Evolutionary conservation across 225 moss, liverwort and hornwort genomes (phyloP).

Genomic region (Neckera pumila): DNA sequence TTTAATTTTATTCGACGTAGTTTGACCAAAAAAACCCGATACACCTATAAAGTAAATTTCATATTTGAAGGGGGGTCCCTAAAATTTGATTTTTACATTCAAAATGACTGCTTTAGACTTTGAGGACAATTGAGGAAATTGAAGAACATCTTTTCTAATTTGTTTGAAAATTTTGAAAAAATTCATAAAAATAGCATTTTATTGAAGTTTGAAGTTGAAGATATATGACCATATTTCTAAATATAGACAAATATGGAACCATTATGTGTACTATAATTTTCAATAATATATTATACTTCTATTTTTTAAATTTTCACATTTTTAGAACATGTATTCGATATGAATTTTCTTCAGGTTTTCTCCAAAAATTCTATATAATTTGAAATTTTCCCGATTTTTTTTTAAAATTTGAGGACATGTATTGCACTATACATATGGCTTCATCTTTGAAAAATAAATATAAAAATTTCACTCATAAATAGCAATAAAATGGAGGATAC

Average conservation of each 20-base stretch:
- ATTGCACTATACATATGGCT: no score
- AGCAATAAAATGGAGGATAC: neutral
- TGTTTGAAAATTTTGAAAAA: neutral
- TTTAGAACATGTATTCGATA: no score
- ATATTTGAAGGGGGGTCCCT: neutral
- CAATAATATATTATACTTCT: neutral
- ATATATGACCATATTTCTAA: neutral
- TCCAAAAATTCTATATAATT: neutral
- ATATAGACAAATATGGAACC: fast-evolving
- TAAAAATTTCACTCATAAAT: neutral
- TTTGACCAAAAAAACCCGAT: neutral
- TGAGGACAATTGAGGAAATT: fast-evolving
- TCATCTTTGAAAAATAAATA: neutral
- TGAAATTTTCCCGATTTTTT: neutral
- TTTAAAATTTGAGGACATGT: fast-evolving
- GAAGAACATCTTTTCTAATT: neutral
- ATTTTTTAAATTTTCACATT: neutral
- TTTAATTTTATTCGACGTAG: fast-evolving
- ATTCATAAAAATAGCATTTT: neutral
- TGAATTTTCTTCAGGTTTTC: neutral
- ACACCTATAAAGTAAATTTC: fast-evolving
- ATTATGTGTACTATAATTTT: neutral
- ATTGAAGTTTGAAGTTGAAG: neutral
- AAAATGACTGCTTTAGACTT: neutral
- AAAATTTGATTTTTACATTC: neutral